Percentiles rank a stretch among this genome's conserved stretches.
Conservation (phyloP, 768 basidiomycete genomes). For the Lyophyllum semitale region DNA sequence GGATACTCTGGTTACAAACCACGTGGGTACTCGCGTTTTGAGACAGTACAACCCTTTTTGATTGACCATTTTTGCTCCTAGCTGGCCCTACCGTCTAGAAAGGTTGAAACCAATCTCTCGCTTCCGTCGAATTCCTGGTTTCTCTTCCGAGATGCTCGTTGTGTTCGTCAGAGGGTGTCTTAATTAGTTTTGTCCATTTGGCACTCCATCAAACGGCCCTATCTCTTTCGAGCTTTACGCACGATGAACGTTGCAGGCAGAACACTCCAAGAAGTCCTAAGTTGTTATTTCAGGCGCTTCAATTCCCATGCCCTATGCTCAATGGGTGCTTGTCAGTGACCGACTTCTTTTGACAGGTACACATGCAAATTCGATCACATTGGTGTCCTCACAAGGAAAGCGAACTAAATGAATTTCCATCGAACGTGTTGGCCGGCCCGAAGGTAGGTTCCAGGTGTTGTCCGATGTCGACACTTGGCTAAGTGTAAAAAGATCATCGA, state of each 20-base stretch:
- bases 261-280: neutral
- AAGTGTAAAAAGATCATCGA: neutral
- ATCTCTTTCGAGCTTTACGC: neutral
- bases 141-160: neutral
- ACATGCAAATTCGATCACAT: neutral
- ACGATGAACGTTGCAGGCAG: neutral
- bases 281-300: neutral
- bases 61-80: neutral
- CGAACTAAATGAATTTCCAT: no score
- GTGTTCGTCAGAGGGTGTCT: neutral
- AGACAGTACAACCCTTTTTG: neutral
- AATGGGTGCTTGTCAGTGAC: neutral
- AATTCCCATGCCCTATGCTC: neutral
- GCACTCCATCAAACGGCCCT: neutral
- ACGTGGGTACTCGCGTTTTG: conserved; percentile 23
- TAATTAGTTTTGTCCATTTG: neutral
- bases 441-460: neutral
- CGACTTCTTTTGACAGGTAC: neutral
- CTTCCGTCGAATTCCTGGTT: neutral
- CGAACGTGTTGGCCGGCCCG: neutral
- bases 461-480: no score
- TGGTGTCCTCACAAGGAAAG: neutral
- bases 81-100: conserved; percentile 35
- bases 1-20: conserved; percentile 32
- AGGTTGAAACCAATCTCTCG: conserved; percentile 17